Evolutionary conservation across 306 rosid species (phyloP).

Genomic region (Quercus alba): DNA sequence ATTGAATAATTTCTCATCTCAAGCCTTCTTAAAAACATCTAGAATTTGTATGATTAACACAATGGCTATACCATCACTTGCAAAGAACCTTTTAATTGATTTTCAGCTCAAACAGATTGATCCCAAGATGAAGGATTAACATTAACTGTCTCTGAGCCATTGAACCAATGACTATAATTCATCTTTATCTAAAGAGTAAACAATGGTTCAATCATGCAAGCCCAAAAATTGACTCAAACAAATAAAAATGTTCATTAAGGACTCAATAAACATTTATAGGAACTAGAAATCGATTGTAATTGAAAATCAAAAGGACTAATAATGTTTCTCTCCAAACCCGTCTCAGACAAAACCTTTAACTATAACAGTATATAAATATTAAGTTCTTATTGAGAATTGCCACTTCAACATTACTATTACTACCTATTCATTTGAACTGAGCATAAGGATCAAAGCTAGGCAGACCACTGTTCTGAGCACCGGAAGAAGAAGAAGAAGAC

Average conservation of each 20-base stretch:
- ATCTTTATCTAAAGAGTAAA: too few species aligned
- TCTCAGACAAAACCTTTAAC: not conserved
- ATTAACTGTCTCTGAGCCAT: too few species aligned
- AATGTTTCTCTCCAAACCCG: not conserved
- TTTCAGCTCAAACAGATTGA: too few species aligned
- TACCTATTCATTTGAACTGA: not conserved
- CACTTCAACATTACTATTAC: not conserved
- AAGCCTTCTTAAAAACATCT: not conserved
- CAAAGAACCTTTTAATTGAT: too few species aligned
- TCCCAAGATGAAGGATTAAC: too few species aligned
- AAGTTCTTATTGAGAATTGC: too few species aligned
- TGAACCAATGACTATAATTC: too few species aligned
- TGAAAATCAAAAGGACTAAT: not conserved
- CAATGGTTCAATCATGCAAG: too few species aligned
- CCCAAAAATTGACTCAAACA: too few species aligned
- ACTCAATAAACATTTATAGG: not conserved
- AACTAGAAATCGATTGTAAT: not conserved
- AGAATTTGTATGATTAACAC: not conserved
- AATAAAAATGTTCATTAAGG: not conserved
- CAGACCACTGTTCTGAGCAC: not conserved
- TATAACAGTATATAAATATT: not conserved
- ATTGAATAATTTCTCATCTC: not conserved
- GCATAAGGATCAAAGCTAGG: constrained; percentile 20
- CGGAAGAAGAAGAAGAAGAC: not conserved
- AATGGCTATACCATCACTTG: not conserved